Percentiles rank a stretch among this genome's conserved stretches.
Evolutionary conservation across 2,329 filamentous ascomycete genomes (phyloP).

Genomic region (Diplocarpon mali): DNA sequence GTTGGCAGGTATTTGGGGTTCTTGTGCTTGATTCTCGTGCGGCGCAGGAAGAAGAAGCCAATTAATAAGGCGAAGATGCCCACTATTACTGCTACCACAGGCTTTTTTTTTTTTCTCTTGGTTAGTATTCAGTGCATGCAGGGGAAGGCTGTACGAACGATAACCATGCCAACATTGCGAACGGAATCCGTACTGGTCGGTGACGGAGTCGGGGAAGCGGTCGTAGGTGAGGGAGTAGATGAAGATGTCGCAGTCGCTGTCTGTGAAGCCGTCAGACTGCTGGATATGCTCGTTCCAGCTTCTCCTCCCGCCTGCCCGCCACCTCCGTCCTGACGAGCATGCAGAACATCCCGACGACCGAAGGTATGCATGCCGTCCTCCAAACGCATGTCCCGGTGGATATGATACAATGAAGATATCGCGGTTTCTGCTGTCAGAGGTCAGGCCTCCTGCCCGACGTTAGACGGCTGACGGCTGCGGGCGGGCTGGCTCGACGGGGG

Average conservation of each 20-base stretch:
- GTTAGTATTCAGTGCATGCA: background rate
- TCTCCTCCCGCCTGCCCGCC: background rate
- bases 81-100: slow-evolving; percentile 9
- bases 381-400: background rate
- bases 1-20: slow-evolving; percentile 41
- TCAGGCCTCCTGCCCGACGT: background rate
- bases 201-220: no score
- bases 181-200: background rate
- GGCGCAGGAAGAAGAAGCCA: slow-evolving; percentile 24
- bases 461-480: background rate
- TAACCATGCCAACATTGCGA: background rate
- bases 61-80: slow-evolving; percentile 15
- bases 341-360: background rate
- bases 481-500: background rate
- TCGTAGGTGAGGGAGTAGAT: no score
- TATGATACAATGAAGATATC: background rate
- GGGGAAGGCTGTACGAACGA: slow-evolving; percentile 3
- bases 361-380: slow-evolving; percentile 1
- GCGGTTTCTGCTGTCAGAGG: background rate
- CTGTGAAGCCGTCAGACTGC: no score
- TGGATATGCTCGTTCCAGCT: background rate
- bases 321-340: background rate
- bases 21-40: slow-evolving; percentile 32
- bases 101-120: slow-evolving; percentile 3
- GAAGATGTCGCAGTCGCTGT: no score